A percentile compares a stretch with the other conserved stretches of the same genome.
Evolutionary conservation across 1,284 basidiomycete species (phyloP).

Genomic region (Cronartium quercuum): DNA sequence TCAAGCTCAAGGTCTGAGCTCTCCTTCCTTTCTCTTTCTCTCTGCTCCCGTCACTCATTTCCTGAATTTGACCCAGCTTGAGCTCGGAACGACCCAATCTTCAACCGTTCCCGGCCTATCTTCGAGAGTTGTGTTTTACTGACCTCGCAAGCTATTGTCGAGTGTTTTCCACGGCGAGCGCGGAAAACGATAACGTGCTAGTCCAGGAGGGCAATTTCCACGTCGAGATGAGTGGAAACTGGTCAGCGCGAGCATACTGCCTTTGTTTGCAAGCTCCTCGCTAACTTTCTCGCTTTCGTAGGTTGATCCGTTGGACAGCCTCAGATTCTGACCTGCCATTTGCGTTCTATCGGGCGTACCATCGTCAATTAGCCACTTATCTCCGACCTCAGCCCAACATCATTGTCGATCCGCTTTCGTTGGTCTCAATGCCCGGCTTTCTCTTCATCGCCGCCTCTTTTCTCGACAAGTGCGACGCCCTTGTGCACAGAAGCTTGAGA

Average conservation of each 20-base stretch:
- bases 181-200: constrained; percentile 38
- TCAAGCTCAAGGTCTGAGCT: constrained; percentile 9
- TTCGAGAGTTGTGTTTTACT: constrained; percentile 23
- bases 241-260: constrained; percentile 15
- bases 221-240: constrained; percentile 45
- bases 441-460: constrained; percentile 46
- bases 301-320: constrained; percentile 48
- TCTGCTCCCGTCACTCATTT: background rate
- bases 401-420: constrained; percentile 46
- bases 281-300: constrained; percentile 9
- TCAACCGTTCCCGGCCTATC: constrained; percentile 32
- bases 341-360: constrained; percentile 55
- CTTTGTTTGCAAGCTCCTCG: background rate
- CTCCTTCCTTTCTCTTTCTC: background rate
- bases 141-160: constrained; percentile 11
- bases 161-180: constrained; percentile 6
- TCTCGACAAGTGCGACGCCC: constrained; percentile 46
- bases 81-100: constrained; percentile 20
- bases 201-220: constrained; percentile 40
- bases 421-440: constrained; percentile 53
- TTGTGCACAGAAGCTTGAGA: constrained; percentile 47
- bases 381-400: constrained; percentile 48
- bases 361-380: constrained; percentile 52
- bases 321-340: constrained; percentile 55
- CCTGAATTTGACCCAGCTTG: background rate